These are phyloP conservation scores for Botryotinia calthae DNA, from an alignment of 2,329 filamentous ascomycete genomes.

Conservation along the genomic window DNA sequence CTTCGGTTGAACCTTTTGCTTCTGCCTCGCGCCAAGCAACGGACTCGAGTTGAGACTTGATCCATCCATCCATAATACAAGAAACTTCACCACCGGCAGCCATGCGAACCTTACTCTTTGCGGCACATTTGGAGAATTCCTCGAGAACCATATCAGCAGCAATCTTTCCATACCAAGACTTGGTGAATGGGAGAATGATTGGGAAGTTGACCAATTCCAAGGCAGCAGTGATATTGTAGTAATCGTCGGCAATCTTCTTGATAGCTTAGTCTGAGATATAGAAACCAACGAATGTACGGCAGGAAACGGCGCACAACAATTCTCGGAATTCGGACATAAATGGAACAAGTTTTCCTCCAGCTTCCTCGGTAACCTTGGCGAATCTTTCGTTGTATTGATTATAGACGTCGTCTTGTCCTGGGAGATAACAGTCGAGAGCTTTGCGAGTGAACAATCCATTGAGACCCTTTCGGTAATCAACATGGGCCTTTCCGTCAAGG, in stretches of 20 bases:
- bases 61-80: constrained; percentile 96
- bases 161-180: constrained; percentile 97
- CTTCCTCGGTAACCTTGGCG: constrained; percentile 69
- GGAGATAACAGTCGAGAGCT: constrained; percentile 83
- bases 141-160: constrained; percentile 86
- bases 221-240: constrained; percentile 93
- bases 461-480: constrained; percentile 95
- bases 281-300: constrained; percentile 94
- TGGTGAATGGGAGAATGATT: constrained; percentile 91
- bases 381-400: constrained; percentile 81
- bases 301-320: constrained; percentile 90
- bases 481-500: constrained; percentile 88
- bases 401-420: constrained; percentile 90
- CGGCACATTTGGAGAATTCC: constrained; percentile 87
- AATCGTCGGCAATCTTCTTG: constrained; percentile 94
- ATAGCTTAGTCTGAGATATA: constrained; percentile 89
- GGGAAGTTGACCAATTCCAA: constrained; percentile 98
- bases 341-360: constrained; percentile 69
- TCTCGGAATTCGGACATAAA: constrained; percentile 95
- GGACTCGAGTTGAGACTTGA: constrained; percentile 83
- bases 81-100: constrained; percentile 78
- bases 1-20: constrained; percentile 66
- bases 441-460: constrained; percentile 92
- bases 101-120: constrained; percentile 92
- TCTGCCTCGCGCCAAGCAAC: constrained; percentile 76